Evolutionary conservation across 1,284 basidiomycete genomes (phyloP).

Genomic region (Tilletiopsis washingtonensis): DNA sequence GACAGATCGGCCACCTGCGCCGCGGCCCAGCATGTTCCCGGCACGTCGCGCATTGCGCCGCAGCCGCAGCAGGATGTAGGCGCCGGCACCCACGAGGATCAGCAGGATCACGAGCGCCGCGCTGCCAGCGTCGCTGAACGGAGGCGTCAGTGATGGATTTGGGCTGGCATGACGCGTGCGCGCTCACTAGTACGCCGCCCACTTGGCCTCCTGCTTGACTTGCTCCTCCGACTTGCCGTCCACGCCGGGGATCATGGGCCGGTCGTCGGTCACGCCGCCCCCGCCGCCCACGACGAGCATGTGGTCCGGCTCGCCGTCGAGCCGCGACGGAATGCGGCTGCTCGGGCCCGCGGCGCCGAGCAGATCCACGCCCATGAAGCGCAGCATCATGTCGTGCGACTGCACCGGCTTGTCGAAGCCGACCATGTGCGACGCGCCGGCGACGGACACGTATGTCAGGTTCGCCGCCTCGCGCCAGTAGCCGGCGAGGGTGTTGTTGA

Average conservation of each 20-base stretch:
- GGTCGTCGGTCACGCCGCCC: constrained; percentile 16
- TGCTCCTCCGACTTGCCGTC: constrained; percentile 46
- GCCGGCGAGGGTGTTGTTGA: constrained; percentile 70
- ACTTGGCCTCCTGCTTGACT: constrained; percentile 36
- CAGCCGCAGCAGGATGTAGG: constrained; percentile 65
- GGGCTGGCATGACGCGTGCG: background rate
- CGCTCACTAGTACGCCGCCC: constrained; percentile 44
- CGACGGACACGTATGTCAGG: constrained; percentile 81
- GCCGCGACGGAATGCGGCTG: constrained; percentile 64
- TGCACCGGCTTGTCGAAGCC: constrained; percentile 81
- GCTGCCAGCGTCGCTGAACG: constrained; percentile 1
- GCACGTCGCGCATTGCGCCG: constrained; percentile 49
- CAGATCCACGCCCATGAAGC: constrained; percentile 60
- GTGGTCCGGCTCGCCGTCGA: constrained; percentile 60
- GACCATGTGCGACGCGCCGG: constrained; percentile 58
- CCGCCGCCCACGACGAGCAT: constrained; percentile 21
- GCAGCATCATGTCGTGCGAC: constrained; percentile 87
- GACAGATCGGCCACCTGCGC: constrained; percentile 34
- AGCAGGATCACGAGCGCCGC: constrained; percentile 45
- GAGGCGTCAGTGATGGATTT: background rate
- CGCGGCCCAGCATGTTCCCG: constrained; percentile 57
- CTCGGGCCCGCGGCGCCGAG: constrained; percentile 63
- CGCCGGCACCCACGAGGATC: constrained; percentile 62
- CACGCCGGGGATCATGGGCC: constrained; percentile 50
- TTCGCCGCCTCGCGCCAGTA: constrained; percentile 84